A percentile compares a stretch with the other conserved stretches of the same genome.
Evolutionary conservation across 331 rosid species (phyloP).

Genomic region (Quercus phellos): DNA sequence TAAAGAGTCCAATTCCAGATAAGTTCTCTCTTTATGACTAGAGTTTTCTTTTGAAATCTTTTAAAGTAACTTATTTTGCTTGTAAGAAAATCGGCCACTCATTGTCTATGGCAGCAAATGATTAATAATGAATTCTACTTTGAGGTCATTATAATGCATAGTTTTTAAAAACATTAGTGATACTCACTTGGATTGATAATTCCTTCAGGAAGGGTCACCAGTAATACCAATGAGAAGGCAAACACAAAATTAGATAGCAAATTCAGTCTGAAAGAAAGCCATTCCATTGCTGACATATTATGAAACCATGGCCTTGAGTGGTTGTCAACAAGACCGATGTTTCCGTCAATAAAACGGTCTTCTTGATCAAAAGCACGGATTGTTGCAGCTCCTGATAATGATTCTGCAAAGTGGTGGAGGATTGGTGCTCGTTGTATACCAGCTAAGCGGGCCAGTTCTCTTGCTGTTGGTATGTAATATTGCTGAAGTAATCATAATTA

Average conservation of each 20-base stretch:
- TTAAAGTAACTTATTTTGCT: not conserved
- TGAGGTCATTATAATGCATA: not conserved
- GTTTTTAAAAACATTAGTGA: not conserved
- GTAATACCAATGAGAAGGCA: slow-evolving; percentile 75
- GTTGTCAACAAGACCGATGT: slow-evolving; percentile 63
- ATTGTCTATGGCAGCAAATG: not conserved
- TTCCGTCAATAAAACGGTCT: slow-evolving; percentile 53
- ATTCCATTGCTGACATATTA: slow-evolving; percentile 83
- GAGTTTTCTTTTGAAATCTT: not conserved
- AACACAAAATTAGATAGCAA: slow-evolving; percentile 84
- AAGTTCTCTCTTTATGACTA: not conserved
- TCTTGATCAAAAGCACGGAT: slow-evolving; percentile 89
- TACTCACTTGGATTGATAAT: slow-evolving; percentile 79
- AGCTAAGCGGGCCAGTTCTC: slow-evolving; percentile 88
- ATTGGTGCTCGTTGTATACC: slow-evolving; percentile 82
- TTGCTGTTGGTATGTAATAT: slow-evolving; percentile 92
- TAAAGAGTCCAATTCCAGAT: slow-evolving; percentile 5
- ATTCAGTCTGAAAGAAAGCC: slow-evolving; percentile 92
- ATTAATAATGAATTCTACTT: not conserved
- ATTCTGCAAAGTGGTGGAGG: slow-evolving; percentile 89
- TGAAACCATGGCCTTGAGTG: slow-evolving; percentile 91
- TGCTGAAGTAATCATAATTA: slow-evolving; percentile 42
- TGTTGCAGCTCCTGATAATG: slow-evolving; percentile 81
- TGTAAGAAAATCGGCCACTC: not conserved
- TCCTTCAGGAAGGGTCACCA: slow-evolving; percentile 88